Base-by-base conservation (phyloP, 2,329 filamentous ascomycete genomes). In the Aquanectria penicillioides region DNA sequence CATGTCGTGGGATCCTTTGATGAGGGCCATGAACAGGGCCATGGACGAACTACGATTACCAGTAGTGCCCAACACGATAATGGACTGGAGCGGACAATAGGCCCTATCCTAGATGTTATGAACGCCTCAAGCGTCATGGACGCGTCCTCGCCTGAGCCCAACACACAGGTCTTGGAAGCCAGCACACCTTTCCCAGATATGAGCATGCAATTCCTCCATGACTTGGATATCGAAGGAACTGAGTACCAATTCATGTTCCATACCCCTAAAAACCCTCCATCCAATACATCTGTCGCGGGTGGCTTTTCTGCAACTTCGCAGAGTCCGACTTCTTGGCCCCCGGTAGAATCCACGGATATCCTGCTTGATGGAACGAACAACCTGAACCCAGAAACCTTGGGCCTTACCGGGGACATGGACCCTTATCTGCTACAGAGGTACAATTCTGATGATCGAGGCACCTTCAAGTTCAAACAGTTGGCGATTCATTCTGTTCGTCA, bases 391-490 rank as follows among this genome's bases (percentile, higher is more conserved):
- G 51, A 60, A 28, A 47, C 41, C 2, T 15, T 68, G 13, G 60
- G 59, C 4, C 20, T 63, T 1, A 47, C 55, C 28, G 22, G 58
- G 18, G 57, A 66, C 33, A 51, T 55, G 56, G 49, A 60, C 36
- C 40, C 65, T 12, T 18, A 56, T 37, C 15, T 52, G 11, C 26
- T 61, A 22, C 25, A 50, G 13, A 17, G 53, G 12, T 36, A 69
- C 26, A 26, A 36, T 12, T 22, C 57, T 8, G 55, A 66, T 20
- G 54, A 60, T 0, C 26, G 12, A 3, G 65, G 59, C 13, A 62
- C 47, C 34, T 66, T 62, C 37, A 47, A 62, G 4, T 67, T 67
- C 47, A 67, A 67, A 36, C 63, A 67, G 23, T 50, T 67, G 11
- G 62, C 62, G 5, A 56, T 67, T 11, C 63, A 65, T 15, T 65